Conservation (phyloP, 2,329 filamentous ascomycete species). For the Ophiosphaerella korrae region DNA sequence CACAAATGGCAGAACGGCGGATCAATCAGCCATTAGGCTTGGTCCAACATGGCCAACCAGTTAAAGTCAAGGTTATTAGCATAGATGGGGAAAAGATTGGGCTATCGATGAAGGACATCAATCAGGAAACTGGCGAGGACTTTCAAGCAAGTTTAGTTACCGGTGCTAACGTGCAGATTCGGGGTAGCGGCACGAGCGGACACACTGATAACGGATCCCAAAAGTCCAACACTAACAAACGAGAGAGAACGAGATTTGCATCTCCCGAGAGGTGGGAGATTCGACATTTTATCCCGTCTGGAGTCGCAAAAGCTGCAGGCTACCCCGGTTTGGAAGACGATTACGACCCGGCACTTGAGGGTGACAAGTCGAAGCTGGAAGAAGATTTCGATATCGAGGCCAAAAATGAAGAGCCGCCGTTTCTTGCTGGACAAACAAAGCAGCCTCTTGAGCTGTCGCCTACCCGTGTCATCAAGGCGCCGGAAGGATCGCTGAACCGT, state of each 20-base stretch:
- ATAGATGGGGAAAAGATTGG: slow-evolving; percentile 82
- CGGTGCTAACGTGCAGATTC: slow-evolving; percentile 85
- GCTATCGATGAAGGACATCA: slow-evolving; percentile 95
- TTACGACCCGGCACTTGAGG: slow-evolving; percentile 83
- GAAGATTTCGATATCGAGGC: slow-evolving; percentile 98
- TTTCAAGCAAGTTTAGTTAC: slow-evolving; percentile 67
- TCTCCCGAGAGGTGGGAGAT: slow-evolving; percentile 98
- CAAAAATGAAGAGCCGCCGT: slow-evolving; percentile 92
- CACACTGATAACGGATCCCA: slow-evolving; percentile 64
- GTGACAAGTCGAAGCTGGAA: slow-evolving; percentile 88
- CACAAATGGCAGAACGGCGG: slow-evolving; percentile 81
- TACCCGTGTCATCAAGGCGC: slow-evolving; percentile 95
- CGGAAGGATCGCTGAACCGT: slow-evolving; percentile 96
- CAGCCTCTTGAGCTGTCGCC: slow-evolving; percentile 93
- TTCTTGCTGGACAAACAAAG: slow-evolving; percentile 93
- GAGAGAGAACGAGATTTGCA: slow-evolving; percentile 87
- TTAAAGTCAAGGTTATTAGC: slow-evolving; percentile 92
- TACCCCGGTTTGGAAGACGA: slow-evolving; percentile 95
- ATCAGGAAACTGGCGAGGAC: slow-evolving; percentile 85
- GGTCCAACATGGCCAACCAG: slow-evolving; percentile 75
- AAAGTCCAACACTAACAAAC: slow-evolving; percentile 53
- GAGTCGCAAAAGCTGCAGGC: slow-evolving; percentile 88
- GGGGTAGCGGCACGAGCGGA: slow-evolving; percentile 63
- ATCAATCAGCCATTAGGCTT: slow-evolving; percentile 93
- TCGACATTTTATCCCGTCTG: slow-evolving; percentile 91